Evolutionary conservation across 805 yeast genomes (phyloP).

Genomic region (Suhomyces canberraensis): DNA sequence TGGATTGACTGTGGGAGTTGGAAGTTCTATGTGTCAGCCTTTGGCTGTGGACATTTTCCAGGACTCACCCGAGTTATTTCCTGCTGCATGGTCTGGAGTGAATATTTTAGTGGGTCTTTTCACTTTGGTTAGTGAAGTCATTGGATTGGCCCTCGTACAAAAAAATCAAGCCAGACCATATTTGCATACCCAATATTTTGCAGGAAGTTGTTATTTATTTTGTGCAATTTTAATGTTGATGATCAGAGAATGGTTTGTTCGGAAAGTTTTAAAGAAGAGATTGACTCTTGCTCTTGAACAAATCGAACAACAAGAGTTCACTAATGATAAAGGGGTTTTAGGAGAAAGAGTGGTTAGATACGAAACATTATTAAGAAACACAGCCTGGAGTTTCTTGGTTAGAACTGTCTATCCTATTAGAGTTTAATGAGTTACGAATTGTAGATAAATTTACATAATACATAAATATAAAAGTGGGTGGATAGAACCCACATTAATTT

Average conservation of each 20-base stretch:
- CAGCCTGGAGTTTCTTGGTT: not conserved
- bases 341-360: slow-evolving; percentile 4
- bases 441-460: too few relatives aligned
- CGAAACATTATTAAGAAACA: not conserved
- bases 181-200: slow-evolving; percentile 57
- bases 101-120: slow-evolving; percentile 31
- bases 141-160: slow-evolving; percentile 46
- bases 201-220: slow-evolving; percentile 48
- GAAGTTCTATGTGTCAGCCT: slow-evolving; percentile 19
- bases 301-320: not conserved
- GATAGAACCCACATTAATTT: too few relatives aligned
- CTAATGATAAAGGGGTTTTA: not conserved
- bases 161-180: slow-evolving; percentile 38
- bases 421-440: too few relatives aligned
- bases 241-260: slow-evolving; percentile 52
- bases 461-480: too few relatives aligned
- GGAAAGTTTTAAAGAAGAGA: slow-evolving; percentile 16
- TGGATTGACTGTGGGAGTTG: slow-evolving; percentile 32
- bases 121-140: slow-evolving; percentile 49
- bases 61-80: slow-evolving; percentile 18
- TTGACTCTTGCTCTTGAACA: slow-evolving; percentile 1
- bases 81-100: slow-evolving; percentile 40
- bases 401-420: slow-evolving; percentile 4
- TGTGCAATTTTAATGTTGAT: slow-evolving; percentile 43
- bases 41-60: slow-evolving; percentile 9